phyloP scores from a whole-genome alignment of 768 basidiomycete species.

The Tylopilus balloui region DNA sequence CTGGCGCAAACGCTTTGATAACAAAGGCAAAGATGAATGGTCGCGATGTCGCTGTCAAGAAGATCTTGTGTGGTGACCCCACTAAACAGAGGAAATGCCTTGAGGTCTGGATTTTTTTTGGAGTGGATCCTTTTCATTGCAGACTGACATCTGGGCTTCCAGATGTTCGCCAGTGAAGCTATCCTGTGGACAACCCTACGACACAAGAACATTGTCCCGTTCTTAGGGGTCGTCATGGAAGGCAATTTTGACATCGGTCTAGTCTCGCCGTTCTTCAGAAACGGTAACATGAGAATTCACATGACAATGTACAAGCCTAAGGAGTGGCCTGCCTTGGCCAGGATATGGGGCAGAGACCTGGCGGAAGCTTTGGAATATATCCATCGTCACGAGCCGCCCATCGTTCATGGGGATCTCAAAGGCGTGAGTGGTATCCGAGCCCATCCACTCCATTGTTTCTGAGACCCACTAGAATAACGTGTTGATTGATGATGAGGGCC shows the following conservation, averaged over 20 bases:
- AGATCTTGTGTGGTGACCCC: slow-evolving; percentile 3
- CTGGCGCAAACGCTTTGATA: slow-evolving; percentile 22
- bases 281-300: slow-evolving; percentile 16
- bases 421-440: slow-evolving; percentile 21
- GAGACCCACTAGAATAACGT: slow-evolving; percentile 21
- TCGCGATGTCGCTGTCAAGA: slow-evolving; percentile 27
- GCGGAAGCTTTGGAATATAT: slow-evolving; percentile 23
- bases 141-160: neutral
- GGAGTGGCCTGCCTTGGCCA: slow-evolving; percentile 7
- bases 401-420: slow-evolving; percentile 42
- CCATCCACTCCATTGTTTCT: neutral
- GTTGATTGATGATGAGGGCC: slow-evolving; percentile 12
- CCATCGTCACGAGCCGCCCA: slow-evolving; percentile 22
- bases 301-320: neutral
- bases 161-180: slow-evolving; percentile 27
- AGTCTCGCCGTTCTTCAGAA: slow-evolving; percentile 21
- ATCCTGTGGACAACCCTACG: slow-evolving; percentile 25
- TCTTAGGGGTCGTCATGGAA: slow-evolving; percentile 18
- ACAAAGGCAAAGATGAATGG: slow-evolving; percentile 15
- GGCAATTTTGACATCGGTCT: slow-evolving; percentile 14
- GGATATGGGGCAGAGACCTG: slow-evolving; percentile 12
- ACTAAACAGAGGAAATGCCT: neutral
- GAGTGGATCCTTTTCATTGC: neutral
- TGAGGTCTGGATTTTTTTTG: slow-evolving; percentile 10
- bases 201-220: slow-evolving; percentile 28